Percentiles rank a stretch among this genome's conserved stretches.
phyloP scores from a whole-genome alignment of 2,329 filamentous ascomycete genomes.

The Raffaelea arxii region DNA sequence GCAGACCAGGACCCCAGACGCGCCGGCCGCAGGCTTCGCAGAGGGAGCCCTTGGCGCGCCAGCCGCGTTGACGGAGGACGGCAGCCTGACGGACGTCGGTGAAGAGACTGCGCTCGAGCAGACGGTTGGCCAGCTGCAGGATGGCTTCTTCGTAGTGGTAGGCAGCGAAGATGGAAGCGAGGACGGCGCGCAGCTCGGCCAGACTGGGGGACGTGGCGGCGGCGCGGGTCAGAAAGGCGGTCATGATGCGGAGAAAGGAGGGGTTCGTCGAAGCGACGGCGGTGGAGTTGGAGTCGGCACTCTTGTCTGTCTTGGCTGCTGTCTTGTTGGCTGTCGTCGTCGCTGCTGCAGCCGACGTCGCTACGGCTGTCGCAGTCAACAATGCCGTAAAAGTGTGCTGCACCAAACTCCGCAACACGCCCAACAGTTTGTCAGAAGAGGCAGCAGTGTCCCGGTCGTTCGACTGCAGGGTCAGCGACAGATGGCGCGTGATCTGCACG shows the following conservation, averaged over 20 bases:
- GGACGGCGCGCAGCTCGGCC: slow-evolving; percentile 73
- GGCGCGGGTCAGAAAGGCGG: slow-evolving; percentile 78
- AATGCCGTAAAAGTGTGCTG: slow-evolving; percentile 87
- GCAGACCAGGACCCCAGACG: slow-evolving; percentile 81
- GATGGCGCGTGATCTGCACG: slow-evolving; percentile 53
- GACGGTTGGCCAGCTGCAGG: slow-evolving; percentile 70
- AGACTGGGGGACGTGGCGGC: slow-evolving; percentile 75
- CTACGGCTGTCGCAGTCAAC: slow-evolving; percentile 38
- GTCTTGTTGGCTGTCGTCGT: neutral
- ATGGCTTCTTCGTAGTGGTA: slow-evolving; percentile 94
- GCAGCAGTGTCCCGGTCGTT: neutral
- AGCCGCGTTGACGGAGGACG: slow-evolving; percentile 69
- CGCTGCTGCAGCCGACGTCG: neutral
- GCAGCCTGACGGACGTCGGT: slow-evolving; percentile 68
- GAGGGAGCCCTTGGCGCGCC: slow-evolving; percentile 76
- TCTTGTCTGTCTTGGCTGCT: neutral
- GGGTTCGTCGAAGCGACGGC: slow-evolving; percentile 39
- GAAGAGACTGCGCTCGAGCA: slow-evolving; percentile 85
- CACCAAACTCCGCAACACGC: slow-evolving; percentile 65
- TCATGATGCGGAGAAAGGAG: slow-evolving; percentile 80
- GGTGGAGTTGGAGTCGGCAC: slow-evolving; percentile 13
- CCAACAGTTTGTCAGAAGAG: slow-evolving; percentile 46
- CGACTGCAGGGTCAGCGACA: slow-evolving; percentile 30
- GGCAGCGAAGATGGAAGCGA: slow-evolving; percentile 84
- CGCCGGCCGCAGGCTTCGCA: slow-evolving; percentile 79